Conservation (phyloP, 768 basidiomycete genomes). For the Lactifluus volemus region DNA sequence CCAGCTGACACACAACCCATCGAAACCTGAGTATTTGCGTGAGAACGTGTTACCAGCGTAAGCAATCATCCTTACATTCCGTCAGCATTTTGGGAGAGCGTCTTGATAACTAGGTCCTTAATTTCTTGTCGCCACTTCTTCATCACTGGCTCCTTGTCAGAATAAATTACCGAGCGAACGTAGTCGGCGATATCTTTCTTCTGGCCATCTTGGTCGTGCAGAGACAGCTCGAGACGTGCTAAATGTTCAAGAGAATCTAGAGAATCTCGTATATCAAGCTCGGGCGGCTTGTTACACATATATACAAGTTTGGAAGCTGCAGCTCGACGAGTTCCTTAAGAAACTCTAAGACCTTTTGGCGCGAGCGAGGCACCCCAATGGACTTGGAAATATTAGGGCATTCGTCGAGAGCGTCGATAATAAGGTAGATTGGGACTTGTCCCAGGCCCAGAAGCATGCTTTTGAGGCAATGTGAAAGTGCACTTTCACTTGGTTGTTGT, state of each 20-base stretch:
- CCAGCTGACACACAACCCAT: background rate
- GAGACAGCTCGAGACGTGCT: background rate
- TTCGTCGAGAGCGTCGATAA: background rate
- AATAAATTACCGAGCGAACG: background rate
- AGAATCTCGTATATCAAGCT: background rate
- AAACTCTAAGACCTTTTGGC: background rate
- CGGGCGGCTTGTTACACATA: background rate
- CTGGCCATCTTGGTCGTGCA: background rate
- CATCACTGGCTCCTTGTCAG: constrained; percentile 24
- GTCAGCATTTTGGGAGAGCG: background rate
- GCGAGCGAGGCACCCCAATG: background rate
- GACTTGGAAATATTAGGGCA: background rate
- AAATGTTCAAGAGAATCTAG: background rate
- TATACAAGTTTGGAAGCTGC: background rate
- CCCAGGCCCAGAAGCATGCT: background rate
- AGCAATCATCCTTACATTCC: background rate
- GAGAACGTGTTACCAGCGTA: background rate
- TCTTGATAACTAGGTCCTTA: background rate
- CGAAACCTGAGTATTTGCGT: background rate
- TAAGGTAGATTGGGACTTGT: background rate
- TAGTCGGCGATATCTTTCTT: background rate
- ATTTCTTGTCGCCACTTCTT: background rate
- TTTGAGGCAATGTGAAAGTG: background rate
- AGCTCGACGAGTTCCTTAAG: background rate
- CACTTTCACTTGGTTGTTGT: background rate